Conservation (phyloP, 2,329 filamentous ascomycete species). For the Amylocarpus encephaloides region DNA sequence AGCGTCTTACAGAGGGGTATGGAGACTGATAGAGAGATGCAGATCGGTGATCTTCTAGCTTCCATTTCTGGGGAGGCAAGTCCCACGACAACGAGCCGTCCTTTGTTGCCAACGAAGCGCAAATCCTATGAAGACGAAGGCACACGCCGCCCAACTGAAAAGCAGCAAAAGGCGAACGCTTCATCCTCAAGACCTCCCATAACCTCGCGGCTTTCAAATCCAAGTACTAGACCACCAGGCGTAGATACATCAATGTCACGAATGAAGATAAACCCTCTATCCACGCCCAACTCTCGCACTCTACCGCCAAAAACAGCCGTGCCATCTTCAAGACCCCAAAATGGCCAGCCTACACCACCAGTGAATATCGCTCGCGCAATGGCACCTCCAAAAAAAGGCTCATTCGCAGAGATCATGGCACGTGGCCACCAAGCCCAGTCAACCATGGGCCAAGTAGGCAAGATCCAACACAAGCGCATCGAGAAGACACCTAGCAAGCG, state of each 20-base stretch:
- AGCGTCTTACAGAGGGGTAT: slow-evolving; percentile 5
- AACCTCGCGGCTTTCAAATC: slow-evolving; percentile 19
- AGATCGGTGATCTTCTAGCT: slow-evolving; percentile 54
- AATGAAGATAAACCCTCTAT: slow-evolving; percentile 14
- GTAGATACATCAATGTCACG: slow-evolving; percentile 20
- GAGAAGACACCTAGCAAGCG: slow-evolving; percentile 57
- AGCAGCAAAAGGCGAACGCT: slow-evolving; percentile 35
- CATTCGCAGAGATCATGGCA: slow-evolving; percentile 68
- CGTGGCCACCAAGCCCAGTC: slow-evolving; percentile 61
- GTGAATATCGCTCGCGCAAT: slow-evolving; percentile 14
- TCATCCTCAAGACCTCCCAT: slow-evolving; percentile 13
- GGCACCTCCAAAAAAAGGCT: slow-evolving; percentile 61
- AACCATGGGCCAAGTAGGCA: slow-evolving; percentile 55
- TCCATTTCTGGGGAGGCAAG: slow-evolving; percentile 51
- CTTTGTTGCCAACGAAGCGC: slow-evolving; percentile 42
- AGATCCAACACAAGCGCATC: slow-evolving; percentile 68
- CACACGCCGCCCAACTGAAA: slow-evolving; percentile 36
- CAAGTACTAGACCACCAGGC: slow-evolving; percentile 13
- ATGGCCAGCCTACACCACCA: slow-evolving; percentile 26
- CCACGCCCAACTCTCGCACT: slow-evolving; percentile 5
- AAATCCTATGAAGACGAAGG: slow-evolving; percentile 48
- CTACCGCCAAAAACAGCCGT: neutral
- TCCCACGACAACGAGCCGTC: slow-evolving; percentile 31
- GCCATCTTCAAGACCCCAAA: slow-evolving; percentile 15
- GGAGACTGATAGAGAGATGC: slow-evolving; percentile 15